These are phyloP conservation scores for Linum tenue DNA, from an alignment of 345 rosid species.

Conservation along the genomic window DNA sequence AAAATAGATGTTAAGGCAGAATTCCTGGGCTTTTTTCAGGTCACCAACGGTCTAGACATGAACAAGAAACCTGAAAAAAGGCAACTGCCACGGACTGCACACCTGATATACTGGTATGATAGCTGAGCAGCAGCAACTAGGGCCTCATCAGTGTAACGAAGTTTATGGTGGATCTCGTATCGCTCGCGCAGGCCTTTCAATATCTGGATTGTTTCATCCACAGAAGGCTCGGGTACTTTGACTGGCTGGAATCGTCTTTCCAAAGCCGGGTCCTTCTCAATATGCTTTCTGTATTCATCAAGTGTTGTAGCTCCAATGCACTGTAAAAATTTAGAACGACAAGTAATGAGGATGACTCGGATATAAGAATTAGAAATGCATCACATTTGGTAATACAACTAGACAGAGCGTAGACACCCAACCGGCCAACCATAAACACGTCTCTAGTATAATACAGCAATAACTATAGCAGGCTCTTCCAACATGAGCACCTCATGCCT, in stretches of 20 bases:
- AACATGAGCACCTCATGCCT: no score
- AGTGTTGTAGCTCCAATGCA: slow-evolving; percentile 9
- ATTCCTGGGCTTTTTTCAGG: no score
- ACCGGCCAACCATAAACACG: not conserved
- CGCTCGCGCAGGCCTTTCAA: slow-evolving; percentile 3
- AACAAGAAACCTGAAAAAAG: no score
- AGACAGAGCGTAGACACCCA: not conserved
- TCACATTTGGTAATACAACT: not conserved
- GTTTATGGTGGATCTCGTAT: slow-evolving; percentile 2
- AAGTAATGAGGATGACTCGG: no score
- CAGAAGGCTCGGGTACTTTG: slow-evolving; percentile 3
- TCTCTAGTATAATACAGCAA: no score
- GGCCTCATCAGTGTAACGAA: not conserved
- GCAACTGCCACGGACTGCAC: not conserved
- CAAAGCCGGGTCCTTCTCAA: slow-evolving; percentile 1
- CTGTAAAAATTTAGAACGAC: not conserved
- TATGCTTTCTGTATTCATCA: slow-evolving; percentile 1
- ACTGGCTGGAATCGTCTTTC: slow-evolving; percentile 8
- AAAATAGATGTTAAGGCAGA: no score
- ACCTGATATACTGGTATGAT: slow-evolving; percentile 3
- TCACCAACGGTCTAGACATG: no score
- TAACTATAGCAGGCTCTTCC: no score
- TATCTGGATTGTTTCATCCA: not conserved
- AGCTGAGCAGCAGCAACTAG: slow-evolving; percentile 4
- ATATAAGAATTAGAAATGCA: not conserved